Base-by-base conservation (phyloP, 1,284 basidiomycete genomes). In the Leccinum griseonigrum region DNA sequence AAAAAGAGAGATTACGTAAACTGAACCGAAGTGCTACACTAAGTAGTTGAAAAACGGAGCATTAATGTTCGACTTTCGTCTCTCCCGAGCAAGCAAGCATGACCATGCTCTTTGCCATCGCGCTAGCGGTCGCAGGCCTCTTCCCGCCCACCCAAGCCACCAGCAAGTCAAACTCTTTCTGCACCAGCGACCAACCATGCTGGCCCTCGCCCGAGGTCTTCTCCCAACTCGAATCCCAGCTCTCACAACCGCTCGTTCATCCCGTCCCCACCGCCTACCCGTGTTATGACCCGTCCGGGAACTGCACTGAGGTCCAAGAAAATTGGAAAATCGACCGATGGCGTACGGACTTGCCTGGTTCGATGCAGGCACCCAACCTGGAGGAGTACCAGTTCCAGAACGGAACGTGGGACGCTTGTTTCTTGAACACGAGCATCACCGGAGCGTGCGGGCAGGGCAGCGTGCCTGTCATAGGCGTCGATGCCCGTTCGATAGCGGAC, bases 131-230 rank as follows among this genome's bases (percentile, higher is more conserved):
- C 31, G 36, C 56, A 2, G 58, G 55, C n/a, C n/a, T n/a, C n/a
- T n/a, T n/a, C n/a, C n/a, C n/a, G n/a, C n/a, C n/a, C n/a, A n/a
- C n/a, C 2, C 31, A 32, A 32, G 31, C 10, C 31, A 32, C 31
- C 31, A 10, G 31, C 31, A 10, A 32, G 31, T 36, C 34, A 36
- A 14, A 14, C 0, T 36, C 11, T 36, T 54, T 63, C 13, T 68
- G 66, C 31, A 66, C 66, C 11, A 57, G 50, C 34, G 54, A 54
- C 10, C 52, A 65, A 50, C 16, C 70, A 6, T 83, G 81, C 66
- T 82, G 81, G 81, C 81, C 81, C 1, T 70, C 66, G 8, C 62
- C 70, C 0, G 56, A 71, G 5, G 68, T 73, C 0, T 81, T 82
- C 64, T 32, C 52, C n/a, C 52, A 22, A 4, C 31, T 54, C 10